Evolutionary conservation across 805 yeast genomes (phyloP).

Genomic region (Myxozyma neglecta): DNA sequence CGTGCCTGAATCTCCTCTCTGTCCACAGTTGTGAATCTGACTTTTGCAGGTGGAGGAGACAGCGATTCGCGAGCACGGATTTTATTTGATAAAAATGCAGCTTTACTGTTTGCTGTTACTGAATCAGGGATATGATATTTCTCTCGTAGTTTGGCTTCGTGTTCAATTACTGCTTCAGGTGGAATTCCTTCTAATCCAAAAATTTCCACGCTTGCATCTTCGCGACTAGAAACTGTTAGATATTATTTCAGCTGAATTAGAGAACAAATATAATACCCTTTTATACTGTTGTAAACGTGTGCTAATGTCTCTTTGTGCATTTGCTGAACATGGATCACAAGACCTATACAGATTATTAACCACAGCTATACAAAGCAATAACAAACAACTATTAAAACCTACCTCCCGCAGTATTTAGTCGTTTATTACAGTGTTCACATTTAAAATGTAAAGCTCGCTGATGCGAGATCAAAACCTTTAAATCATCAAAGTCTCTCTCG

Average conservation of each 20-base stretch:
- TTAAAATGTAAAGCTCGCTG: slow-evolving; percentile 34
- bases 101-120: slow-evolving; percentile 2
- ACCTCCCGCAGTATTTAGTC: slow-evolving; percentile 35
- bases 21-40: slow-evolving; percentile 12
- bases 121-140: slow-evolving; percentile 22
- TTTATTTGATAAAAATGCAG: slow-evolving; percentile 1
- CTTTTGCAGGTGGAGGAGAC: slow-evolving; percentile 14
- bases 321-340: slow-evolving; percentile 32
- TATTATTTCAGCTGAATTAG: neutral
- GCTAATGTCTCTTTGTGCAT: slow-evolving; percentile 33
- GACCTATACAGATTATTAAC: slow-evolving; percentile 9
- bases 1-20: slow-evolving; percentile 17
- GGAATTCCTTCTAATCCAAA: slow-evolving; percentile 36
- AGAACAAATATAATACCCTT: slow-evolving; percentile 3
- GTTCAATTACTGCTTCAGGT: slow-evolving; percentile 26
- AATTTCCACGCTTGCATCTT: slow-evolving; percentile 30
- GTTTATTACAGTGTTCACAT: slow-evolving; percentile 33
- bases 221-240: slow-evolving; percentile 21
- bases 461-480: slow-evolving; percentile 34
- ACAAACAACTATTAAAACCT: neutral
- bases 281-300: slow-evolving; percentile 28
- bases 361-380: neutral
- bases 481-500: slow-evolving; percentile 35
- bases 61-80: neutral
- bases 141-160: slow-evolving; percentile 24